These are phyloP conservation scores for Sugiyamaella japonica DNA, from an alignment of 1,139 yeast species.

Conservation along the genomic window DNA sequence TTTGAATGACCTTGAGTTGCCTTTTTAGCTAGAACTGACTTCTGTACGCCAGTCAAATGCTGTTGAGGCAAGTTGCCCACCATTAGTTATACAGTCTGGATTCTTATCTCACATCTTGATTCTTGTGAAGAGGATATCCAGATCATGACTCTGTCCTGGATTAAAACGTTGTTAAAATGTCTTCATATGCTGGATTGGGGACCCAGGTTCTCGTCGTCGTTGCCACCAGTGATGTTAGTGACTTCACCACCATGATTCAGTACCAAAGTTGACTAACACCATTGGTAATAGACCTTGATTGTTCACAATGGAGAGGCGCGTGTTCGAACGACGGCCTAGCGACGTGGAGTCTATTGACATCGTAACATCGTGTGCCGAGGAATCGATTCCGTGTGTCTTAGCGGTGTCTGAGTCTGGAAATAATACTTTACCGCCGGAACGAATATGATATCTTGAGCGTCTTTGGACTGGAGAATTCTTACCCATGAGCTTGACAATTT, in stretches of 20 bases:
- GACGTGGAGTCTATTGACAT: slow-evolving; percentile 43
- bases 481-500: slow-evolving; percentile 47
- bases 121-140: slow-evolving; percentile 77
- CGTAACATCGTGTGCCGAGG: slow-evolving; percentile 39
- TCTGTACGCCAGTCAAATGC: too few species aligned
- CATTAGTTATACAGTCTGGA: too few species aligned
- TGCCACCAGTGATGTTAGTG: too few species aligned
- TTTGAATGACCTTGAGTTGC: too few species aligned
- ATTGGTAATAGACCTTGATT: slow-evolving; percentile 38
- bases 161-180: slow-evolving; percentile 68
- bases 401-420: slow-evolving; percentile 27
- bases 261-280: slow-evolving; percentile 24
- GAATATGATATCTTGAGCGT: slow-evolving; percentile 40
- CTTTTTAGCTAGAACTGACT: too few species aligned
- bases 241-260: too few species aligned
- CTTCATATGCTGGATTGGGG: slow-evolving; percentile 69
- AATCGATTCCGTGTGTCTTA: slow-evolving; percentile 39
- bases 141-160: slow-evolving; percentile 79
- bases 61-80: too few species aligned
- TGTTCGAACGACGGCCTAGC: slow-evolving; percentile 39
- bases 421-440: slow-evolving; percentile 38
- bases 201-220: slow-evolving; percentile 59
- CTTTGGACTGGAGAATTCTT: slow-evolving; percentile 42
- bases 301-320: slow-evolving; percentile 40
- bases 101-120: slow-evolving; percentile 74